Percentiles rank a stretch among this genome's conserved stretches.
phyloP scores from a whole-genome alignment of 345 rosid genomes.

The Noccaea bulbosa region DNA sequence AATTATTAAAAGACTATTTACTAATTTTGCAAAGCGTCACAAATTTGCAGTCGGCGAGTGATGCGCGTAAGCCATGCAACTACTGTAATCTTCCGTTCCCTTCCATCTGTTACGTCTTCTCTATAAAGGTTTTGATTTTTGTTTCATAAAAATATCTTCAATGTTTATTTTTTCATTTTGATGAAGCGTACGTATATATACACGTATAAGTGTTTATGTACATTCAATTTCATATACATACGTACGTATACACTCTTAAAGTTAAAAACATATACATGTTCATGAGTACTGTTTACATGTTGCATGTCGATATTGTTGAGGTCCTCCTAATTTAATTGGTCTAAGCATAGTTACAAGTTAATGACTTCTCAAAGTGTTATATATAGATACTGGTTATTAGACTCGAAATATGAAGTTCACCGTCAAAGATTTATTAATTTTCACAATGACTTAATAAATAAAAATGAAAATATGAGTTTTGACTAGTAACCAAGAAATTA shows the following conservation, averaged over 20 bases:
- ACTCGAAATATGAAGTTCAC: too few relatives aligned
- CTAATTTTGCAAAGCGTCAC: conserved; percentile 47
- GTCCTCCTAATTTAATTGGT: conserved; percentile 19
- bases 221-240: background rate
- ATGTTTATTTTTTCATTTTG: background rate
- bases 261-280: too few relatives aligned
- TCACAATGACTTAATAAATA: background rate
- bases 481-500: background rate
- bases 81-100: conserved; percentile 13
- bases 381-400: background rate
- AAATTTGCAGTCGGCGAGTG: conserved; percentile 36
- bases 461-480: background rate
- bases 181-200: background rate
- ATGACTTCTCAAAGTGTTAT: background rate
- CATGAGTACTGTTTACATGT: conserved; percentile 11
- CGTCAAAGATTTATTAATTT: background rate
- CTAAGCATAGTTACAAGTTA: background rate
- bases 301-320: conserved; percentile 21
- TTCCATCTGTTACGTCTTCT: conserved; percentile 26
- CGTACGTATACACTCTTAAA: background rate
- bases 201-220: conserved; percentile 12
- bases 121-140: conserved; percentile 24
- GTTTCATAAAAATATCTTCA: background rate
- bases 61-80: conserved; percentile 73
- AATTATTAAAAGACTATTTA: background rate